Base-by-base conservation (phyloP, 129 eudicot genomes). In the Artemisia annua region DNA sequence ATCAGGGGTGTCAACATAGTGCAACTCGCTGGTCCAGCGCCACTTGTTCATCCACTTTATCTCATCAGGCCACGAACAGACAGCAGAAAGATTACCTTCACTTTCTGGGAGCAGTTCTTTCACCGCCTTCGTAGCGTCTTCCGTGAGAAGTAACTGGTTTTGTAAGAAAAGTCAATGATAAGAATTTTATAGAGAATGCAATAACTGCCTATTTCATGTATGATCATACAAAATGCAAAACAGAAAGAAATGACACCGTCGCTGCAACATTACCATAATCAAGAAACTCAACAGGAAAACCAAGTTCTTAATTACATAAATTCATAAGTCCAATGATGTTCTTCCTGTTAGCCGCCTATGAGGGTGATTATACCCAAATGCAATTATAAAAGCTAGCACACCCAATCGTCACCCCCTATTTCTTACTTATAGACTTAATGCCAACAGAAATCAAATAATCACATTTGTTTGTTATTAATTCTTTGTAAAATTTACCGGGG, bases 1-100 rank as follows among this genome's bases (percentile, higher is more conserved):
- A 86, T 95, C 99, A 78, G 99, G 99, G 18, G 99, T 95, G 81
- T 95, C 97, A 56, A 95, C 88, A 72, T 85, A 95, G 79, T 95
- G 99, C 77, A 95, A 83, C 49, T 89, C 75, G 28, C 90, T 83
- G 60, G 97, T 95, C 99, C 99, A 95, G 17, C 75, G 84, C 76
- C 78, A 83, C 74, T 87, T 89, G 81, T 63, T 80, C 48, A 55
- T 72, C 22, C 60, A 51, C 75, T 77, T 77, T 73, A 90, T 77
- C 66, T 88, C 69, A 85, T 94, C 99, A 58, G 99, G 49, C 99
- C 99, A 94, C 4, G 96, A 83, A 84, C 99, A 94, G 26, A 86
- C 87, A 49, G 84, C 69, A 58, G 99, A 87, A 66, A 94, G 89
- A 65, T 94, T 86, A 64, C 99, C 99, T 84, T 90, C 93, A 60